Evolutionary conservation across 2,329 filamentous ascomycete species (phyloP).

Genomic region (Beauveria sp.): DNA sequence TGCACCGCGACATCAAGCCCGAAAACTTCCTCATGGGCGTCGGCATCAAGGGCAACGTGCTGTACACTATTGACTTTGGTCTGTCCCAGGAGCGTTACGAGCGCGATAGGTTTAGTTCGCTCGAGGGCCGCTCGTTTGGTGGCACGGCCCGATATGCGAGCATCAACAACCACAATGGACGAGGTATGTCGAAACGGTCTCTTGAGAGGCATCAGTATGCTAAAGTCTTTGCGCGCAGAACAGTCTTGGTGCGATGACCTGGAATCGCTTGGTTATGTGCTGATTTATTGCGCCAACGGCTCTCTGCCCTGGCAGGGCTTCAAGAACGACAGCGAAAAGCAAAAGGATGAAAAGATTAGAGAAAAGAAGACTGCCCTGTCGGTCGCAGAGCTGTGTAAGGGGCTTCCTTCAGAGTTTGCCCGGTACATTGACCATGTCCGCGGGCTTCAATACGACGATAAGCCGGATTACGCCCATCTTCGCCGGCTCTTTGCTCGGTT

Average conservation of each 20-base stretch:
- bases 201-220: too few species aligned
- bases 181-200: not conserved
- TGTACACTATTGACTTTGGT: not conserved
- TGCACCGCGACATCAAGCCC: not conserved
- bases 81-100: not conserved
- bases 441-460: not conserved
- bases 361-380: not conserved
- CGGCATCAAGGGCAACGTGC: not conserved
- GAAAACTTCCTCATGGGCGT: not conserved
- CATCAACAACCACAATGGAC: not conserved
- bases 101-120: not conserved
- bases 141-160: not conserved
- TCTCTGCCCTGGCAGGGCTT: not conserved
- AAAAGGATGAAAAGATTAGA: not conserved
- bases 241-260: not conserved
- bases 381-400: not conserved
- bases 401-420: not conserved
- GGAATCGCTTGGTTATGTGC: not conserved
- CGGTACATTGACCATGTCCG: not conserved
- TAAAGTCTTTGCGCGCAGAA: not conserved
- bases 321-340: not conserved
- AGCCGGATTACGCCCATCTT: not conserved
- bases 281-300: not conserved
- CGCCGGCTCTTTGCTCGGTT: not conserved
- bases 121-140: not conserved